These are phyloP conservation scores for Boehmeria nivea DNA, from an alignment of 306 rosid species.

Conservation along the genomic window DNA sequence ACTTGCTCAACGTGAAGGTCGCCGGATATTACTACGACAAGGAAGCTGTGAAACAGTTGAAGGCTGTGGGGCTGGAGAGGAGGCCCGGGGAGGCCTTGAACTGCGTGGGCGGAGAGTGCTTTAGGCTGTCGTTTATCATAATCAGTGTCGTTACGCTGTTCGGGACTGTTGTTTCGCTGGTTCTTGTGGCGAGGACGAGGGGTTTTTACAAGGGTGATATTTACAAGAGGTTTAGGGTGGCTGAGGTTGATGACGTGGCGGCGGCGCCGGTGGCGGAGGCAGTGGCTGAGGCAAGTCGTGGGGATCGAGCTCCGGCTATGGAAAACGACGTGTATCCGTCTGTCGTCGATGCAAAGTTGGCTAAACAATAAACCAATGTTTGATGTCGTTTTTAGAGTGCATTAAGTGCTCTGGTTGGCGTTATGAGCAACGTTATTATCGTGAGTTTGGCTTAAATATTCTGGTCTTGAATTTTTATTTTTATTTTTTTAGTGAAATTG, in stretches of 20 bases:
- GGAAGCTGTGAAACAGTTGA: constrained; percentile 33
- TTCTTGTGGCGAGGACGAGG: constrained; percentile 29
- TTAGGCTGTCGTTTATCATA: constrained; percentile 27
- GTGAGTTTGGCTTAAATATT: too few species aligned
- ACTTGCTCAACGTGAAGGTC: constrained; percentile 33
- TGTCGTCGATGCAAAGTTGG: too few species aligned
- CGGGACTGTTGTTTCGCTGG: constrained; percentile 26
- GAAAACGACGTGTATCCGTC: too few species aligned
- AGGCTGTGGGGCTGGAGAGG: constrained; percentile 20
- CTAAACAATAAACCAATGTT: too few species aligned
- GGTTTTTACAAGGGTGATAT: too few species aligned
- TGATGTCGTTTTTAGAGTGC: too few species aligned
- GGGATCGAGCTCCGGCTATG: too few species aligned
- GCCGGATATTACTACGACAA: constrained; percentile 30
- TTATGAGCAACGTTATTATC: too few species aligned
- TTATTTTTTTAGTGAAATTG: too few species aligned
- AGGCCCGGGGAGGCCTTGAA: constrained; percentile 25
- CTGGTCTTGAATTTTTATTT: too few species aligned
- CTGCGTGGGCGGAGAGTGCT: constrained; percentile 27
- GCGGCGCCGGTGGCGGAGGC: background rate
- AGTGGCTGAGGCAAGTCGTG: too few species aligned
- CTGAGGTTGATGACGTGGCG: background rate
- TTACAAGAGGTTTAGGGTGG: background rate
- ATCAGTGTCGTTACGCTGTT: constrained; percentile 21
- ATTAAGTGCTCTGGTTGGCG: too few species aligned